Percentiles rank a stretch among this genome's conserved stretches.
phyloP scores from a whole-genome alignment of 1,139 yeast species.

The Suhomyces terraborum region DNA sequence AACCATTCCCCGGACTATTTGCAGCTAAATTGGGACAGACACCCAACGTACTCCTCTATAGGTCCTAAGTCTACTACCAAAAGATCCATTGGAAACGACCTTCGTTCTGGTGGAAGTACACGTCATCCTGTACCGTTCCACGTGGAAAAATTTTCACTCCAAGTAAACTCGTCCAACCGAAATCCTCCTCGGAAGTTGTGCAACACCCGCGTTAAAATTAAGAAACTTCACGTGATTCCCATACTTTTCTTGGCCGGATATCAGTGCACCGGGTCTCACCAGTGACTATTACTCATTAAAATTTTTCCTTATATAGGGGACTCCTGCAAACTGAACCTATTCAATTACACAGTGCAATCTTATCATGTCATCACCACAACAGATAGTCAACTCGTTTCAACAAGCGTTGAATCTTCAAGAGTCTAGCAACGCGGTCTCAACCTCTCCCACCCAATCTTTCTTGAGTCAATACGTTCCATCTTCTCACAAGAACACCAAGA shows the following conservation, averaged over 20 bases:
- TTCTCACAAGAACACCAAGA: conserved; percentile 57
- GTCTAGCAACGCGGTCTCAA: conserved; percentile 72
- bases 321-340: conserved; percentile 3
- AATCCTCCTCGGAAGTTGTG: conserved; percentile 7
- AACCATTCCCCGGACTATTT: conserved; percentile 6
- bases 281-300: conserved; percentile 14
- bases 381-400: conserved; percentile 63
- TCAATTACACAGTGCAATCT: not conserved
- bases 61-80: not conserved
- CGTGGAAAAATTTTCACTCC: conserved; percentile 10
- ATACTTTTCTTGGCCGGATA: conserved; percentile 5
- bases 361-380: conserved; percentile 67
- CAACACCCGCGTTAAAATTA: conserved; percentile 1
- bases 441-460: conserved; percentile 65
- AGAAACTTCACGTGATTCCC: conserved; percentile 9
- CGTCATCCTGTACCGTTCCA: not conserved
- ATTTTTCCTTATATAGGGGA: conserved; percentile 11
- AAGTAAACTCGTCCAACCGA: not conserved
- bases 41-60: not conserved
- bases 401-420: conserved; percentile 51
- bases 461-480: conserved; percentile 44
- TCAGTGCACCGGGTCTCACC: conserved; percentile 4
- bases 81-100: not conserved
- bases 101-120: not conserved
- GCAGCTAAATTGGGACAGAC: conserved; percentile 3